Evolutionary conservation across 2,329 filamentous ascomycete genomes (phyloP), one percentile per base, ranked within the genome.

Genomic region (Lachnellula cervina): DNA sequence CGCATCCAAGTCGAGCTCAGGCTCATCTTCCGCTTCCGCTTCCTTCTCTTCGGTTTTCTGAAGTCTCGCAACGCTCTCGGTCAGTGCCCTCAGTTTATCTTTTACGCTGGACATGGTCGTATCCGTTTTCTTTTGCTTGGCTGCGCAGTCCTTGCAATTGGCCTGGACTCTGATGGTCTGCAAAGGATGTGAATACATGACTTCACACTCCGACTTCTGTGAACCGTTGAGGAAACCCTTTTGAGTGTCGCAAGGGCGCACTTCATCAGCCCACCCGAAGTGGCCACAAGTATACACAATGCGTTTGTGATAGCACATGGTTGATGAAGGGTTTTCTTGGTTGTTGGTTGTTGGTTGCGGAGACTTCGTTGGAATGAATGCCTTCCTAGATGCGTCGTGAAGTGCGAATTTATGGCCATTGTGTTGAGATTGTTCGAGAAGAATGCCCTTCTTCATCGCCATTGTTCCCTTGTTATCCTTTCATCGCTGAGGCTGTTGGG

Each of bases 281-380:
- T 54, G 52, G 13, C 28, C 9, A 23, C 52, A 54, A 8, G 21
- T 8, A 25, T 44, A 54, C 3, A 54, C 16, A 21, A 49, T 49
- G 8, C 52, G 16, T 42, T 42, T 43, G 52, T 54, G 44, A 21
- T 38, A 42, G 34, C 52, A 54, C 52, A 54, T 54, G 6, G 7
- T 49, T 9, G 7, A 2, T 19, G 21, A 44, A 25, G 19, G 11
- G 8, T 13, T 44, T 19, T 23, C 17, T 11, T 44, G 8, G 40
- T 21, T 16, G 43, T 25, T 13, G 13, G 3, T 47, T 9, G 14
- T 14, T 32, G 2, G 28, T 32, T 32, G 28, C 13, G n/a, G 13
- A 6, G 2, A 21, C 11, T 21, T 47, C n/a, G 44, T 21, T 47
- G 44, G 44, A 32, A 25, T 47, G 44, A 17, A n/a, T 47, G 7